Evolutionary conservation across 805 yeast species (phyloP).

Genomic region (Saccharomycopsis microspora): DNA sequence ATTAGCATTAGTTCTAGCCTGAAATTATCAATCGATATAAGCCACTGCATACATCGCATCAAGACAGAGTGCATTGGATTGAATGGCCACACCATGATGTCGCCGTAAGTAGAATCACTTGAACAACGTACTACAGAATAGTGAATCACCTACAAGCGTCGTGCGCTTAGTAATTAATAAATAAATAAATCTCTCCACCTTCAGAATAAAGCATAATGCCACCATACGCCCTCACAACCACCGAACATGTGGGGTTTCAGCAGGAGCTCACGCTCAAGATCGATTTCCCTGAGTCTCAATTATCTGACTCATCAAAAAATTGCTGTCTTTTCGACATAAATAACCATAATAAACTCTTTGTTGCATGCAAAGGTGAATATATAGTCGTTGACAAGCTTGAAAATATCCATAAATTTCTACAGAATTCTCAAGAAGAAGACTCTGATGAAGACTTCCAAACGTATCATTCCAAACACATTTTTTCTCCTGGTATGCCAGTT

Average conservation of each 20-base stretch:
- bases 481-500: not conserved
- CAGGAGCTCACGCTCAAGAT: not conserved
- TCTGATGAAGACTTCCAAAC: constrained; percentile 2
- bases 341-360: constrained; percentile 5
- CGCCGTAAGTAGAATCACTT: no score
- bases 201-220: no score
- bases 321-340: constrained; percentile 8
- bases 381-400: constrained; percentile 3
- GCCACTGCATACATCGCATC: no score
- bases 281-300: not conserved
- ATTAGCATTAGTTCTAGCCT: no score
- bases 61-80: no score
- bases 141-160: no score
- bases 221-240: not conserved
- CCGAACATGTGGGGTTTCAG: not conserved
- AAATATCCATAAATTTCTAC: constrained; percentile 1
- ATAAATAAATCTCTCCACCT: no score
- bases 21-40: no score
- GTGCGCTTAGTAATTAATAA: no score
- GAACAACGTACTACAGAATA: no score
- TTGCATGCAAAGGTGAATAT: constrained; percentile 3
- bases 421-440: not conserved
- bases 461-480: not conserved
- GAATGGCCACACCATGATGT: no score
- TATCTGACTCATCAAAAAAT: not conserved